These are phyloP conservation scores for Starmera amethionina DNA, from an alignment of 805 yeast species.

Conservation along the genomic window DNA sequence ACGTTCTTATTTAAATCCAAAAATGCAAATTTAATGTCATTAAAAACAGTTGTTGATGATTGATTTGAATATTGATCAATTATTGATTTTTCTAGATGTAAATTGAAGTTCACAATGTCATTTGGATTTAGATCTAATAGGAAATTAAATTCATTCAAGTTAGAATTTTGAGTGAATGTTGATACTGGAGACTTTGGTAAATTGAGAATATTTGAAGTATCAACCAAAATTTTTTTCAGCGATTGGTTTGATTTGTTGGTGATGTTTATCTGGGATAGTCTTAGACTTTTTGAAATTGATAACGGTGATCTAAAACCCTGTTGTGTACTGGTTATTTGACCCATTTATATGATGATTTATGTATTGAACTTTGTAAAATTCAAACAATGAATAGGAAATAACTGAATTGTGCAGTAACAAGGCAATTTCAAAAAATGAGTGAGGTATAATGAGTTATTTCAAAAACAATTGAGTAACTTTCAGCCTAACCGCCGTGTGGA, in stretches of 20 bases:
- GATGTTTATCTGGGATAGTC: not conserved
- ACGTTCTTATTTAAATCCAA: not conserved
- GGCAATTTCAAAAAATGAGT: no score
- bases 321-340: constrained; percentile 1
- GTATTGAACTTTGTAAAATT: no score
- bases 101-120: constrained; percentile 1
- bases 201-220: not conserved
- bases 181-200: constrained; percentile 3
- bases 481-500: no score
- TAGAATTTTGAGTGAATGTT: constrained; percentile 6
- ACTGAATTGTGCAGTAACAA: no score
- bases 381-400: no score
- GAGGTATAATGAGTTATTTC: no score
- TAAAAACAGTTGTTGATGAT: not conserved
- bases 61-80: not conserved
- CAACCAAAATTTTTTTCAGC: not conserved
- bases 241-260: not conserved
- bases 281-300: not conserved
- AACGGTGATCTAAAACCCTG: not conserved
- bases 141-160: constrained; percentile 4
- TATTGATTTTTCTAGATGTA: constrained; percentile 1
- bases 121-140: constrained; percentile 1
- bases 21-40: not conserved
- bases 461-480: no score
- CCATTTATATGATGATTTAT: not conserved